These are phyloP conservation scores for Backusella morwellensis DNA, from an alignment of 192 early-diverging fungal genomes.

Conservation along the genomic window DNA sequence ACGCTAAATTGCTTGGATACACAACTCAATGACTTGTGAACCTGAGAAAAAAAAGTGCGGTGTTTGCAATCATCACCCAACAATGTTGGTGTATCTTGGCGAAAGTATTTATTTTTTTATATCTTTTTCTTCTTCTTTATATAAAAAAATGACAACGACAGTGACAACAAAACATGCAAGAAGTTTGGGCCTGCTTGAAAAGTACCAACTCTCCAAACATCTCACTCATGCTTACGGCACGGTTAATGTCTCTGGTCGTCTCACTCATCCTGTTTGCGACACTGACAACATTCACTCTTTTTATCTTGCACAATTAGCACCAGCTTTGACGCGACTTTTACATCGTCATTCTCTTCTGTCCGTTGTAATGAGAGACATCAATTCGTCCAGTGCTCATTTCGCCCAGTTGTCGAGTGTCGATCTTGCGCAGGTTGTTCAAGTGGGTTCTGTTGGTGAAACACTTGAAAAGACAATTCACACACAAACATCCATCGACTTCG, in stretches of 20 bases:
- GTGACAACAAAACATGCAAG: conserved; percentile 1
- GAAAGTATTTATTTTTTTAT: neutral
- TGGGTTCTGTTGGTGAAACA: neutral
- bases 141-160: neutral
- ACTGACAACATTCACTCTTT: neutral
- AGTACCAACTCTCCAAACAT: conserved; percentile 30
- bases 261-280: conserved; percentile 2
- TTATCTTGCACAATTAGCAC: conserved; percentile 13
- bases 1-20: no score
- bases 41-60: no score
- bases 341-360: conserved; percentile 13
- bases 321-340: conserved; percentile 24
- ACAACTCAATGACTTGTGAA: no score
- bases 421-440: conserved; percentile 7
- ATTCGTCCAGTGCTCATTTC: conserved; percentile 12
- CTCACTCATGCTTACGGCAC: conserved; percentile 27
- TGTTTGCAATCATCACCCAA: no score
- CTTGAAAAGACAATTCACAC: conserved; percentile 9
- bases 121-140: neutral
- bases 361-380: neutral
- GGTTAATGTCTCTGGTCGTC: conserved; percentile 10
- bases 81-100: no score
- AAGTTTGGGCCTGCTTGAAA: conserved; percentile 28
- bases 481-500: conserved; percentile 13
- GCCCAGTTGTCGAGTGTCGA: conserved; percentile 12